Base-by-base conservation (phyloP, 257 asterid genomes). In the Primulina tabacum region DNA sequence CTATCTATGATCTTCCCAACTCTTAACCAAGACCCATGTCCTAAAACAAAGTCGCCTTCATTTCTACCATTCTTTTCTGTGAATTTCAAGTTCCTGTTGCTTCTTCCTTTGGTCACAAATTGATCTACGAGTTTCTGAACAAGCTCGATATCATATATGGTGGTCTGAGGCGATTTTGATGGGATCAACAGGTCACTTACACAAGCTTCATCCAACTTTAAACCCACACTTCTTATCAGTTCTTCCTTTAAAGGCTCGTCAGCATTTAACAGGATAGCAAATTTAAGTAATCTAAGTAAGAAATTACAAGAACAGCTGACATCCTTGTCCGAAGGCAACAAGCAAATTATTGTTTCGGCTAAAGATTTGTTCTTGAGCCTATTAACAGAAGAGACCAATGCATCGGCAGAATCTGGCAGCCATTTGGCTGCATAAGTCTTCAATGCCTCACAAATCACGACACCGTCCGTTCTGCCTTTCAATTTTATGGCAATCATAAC, bases 341-440 rank as follows among this genome's bases (percentile, higher is more conserved):
- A 74, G 75, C 97, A 90, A 10, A 92, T 88, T 64, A 92, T 84
- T n/a, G 96, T 87, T 77, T 92, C 97, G 26, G 87, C 90, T 70
- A 90, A 73, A 18, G 92, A 76, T 70, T 85, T 92, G 75, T 92
- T 82, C 77, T 95, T 72, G n/a, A 59, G 70, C 56, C 75, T 81
- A 65, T 85, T 89, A 78, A 72, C 82, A 74, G 90, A 97, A 53
- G 97, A 90, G 7, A 82, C 74, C 88, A 88, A 77, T 56, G 89
- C 85, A 57, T 88, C 95, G 29, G 84, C 77, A 12, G 97, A 84
- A 80, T 92, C 93, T 0, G 98, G 96, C 78, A 92, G 69, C 98
- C 98, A 92, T 75, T 90, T 77, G 65, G 88, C 66, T 40, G 93
- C 97, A 29, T 90, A 92, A 59, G 90, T 82, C 81, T 81, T 92